Conservation (phyloP, 805 yeast species). For the Kluyveromyces dobzhanskii region DNA sequence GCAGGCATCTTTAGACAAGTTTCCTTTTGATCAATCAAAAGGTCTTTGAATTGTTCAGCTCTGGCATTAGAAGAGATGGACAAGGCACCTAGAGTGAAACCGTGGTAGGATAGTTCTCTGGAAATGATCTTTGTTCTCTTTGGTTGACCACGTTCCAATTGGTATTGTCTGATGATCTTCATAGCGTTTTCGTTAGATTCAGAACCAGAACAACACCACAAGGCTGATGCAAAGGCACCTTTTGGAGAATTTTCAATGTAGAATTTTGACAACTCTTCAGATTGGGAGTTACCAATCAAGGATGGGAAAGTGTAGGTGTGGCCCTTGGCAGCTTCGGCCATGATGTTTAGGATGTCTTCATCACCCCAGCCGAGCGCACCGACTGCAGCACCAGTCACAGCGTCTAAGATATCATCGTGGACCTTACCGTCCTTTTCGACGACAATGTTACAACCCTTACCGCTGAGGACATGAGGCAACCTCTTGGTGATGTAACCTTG, state of each 20-base stretch:
- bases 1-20: conserved; percentile 25
- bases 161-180: conserved; percentile 46
- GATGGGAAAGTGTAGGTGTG: conserved; percentile 34
- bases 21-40: conserved; percentile 18
- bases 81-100: conserved; percentile 40
- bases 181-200: conserved; percentile 62
- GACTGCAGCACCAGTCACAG: conserved; percentile 44
- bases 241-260: conserved; percentile 35
- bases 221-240: conserved; percentile 32
- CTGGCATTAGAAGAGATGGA: conserved; percentile 34
- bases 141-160: conserved; percentile 35
- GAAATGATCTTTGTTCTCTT: conserved; percentile 36
- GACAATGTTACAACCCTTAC: conserved; percentile 36
- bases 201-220: conserved; percentile 53
- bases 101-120: conserved; percentile 40
- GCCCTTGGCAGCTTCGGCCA: conserved; percentile 32
- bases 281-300: conserved; percentile 28
- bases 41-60: conserved; percentile 27
- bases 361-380: conserved; percentile 41
- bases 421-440: conserved; percentile 35
- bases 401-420: conserved; percentile 32
- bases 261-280: conserved; percentile 37
- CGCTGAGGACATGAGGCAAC: conserved; percentile 35
- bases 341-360: conserved; percentile 28
- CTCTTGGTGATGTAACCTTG: conserved; percentile 34